Conservation (phyloP, 169 alveolate genomes). For the Plasmodium knowlesi region DNA sequence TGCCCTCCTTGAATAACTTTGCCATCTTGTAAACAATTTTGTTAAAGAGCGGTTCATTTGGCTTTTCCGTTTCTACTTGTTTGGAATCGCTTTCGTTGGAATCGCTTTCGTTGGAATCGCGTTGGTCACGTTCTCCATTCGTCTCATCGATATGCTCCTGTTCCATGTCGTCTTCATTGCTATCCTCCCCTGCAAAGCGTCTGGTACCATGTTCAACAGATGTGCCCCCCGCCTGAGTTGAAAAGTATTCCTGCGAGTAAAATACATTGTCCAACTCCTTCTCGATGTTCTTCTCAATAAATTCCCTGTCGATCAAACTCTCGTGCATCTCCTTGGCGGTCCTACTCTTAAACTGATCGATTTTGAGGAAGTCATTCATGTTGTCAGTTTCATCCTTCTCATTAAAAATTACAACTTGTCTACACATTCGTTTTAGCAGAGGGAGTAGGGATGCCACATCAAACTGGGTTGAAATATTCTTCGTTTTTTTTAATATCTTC, state of each 20-base stretch:
- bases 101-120: not conserved
- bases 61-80: slow-evolving; percentile 2
- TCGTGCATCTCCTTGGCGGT: slow-evolving; percentile 28
- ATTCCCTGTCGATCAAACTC: not conserved
- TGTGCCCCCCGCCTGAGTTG: not conserved
- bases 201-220: not conserved
- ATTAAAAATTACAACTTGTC: slow-evolving; percentile 12
- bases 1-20: slow-evolving; percentile 31
- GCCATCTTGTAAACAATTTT: slow-evolving; percentile 31
- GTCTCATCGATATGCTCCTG: not conserved
- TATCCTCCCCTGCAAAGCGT: not conserved
- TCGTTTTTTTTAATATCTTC: slow-evolving; percentile 21
- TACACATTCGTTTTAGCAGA: slow-evolving; percentile 45
- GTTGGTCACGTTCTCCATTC: not conserved
- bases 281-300: slow-evolving; percentile 33
- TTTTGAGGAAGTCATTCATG: slow-evolving; percentile 61
- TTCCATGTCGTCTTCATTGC: not conserved
- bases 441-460: slow-evolving; percentile 31
- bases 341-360: slow-evolving; percentile 57
- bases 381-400: slow-evolving; percentile 15
- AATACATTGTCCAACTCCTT: slow-evolving; percentile 39
- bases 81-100: not conserved
- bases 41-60: slow-evolving; percentile 33
- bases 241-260: slow-evolving; percentile 30
- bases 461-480: slow-evolving; percentile 30